These are phyloP conservation scores for Harringtonia aguacate DNA, from an alignment of 2,329 filamentous ascomycete species.

Conservation along the genomic window DNA sequence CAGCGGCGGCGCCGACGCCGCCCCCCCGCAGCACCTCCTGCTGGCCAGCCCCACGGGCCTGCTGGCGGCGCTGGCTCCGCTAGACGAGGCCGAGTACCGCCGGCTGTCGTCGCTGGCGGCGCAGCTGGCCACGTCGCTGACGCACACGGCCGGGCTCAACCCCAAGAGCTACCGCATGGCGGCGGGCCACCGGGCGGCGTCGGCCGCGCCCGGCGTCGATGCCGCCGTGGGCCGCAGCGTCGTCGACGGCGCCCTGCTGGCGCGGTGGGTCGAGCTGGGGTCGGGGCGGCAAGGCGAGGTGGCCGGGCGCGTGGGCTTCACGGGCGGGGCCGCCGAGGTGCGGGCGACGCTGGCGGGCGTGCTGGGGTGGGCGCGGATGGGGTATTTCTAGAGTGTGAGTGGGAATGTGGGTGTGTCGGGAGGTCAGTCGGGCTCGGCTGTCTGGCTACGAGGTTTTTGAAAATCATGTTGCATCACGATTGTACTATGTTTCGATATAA, in stretches of 20 bases:
- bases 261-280: slow-evolving; percentile 65
- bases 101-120: slow-evolving; percentile 72
- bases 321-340: slow-evolving; percentile 53
- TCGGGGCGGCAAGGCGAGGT: slow-evolving; percentile 63
- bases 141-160: slow-evolving; percentile 72
- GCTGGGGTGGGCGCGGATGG: slow-evolving; percentile 52
- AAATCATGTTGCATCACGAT: neutral
- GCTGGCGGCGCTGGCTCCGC: slow-evolving; percentile 63
- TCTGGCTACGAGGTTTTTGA: too few species aligned
- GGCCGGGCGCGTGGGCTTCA: slow-evolving; percentile 59
- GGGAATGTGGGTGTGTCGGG: too few species aligned
- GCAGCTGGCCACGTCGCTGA: slow-evolving; percentile 66
- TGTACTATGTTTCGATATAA: neutral
- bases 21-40: slow-evolving; percentile 12
- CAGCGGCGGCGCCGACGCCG: slow-evolving; percentile 21
- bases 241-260: slow-evolving; percentile 68
- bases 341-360: slow-evolving; percentile 56
- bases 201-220: slow-evolving; percentile 38
- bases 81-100: slow-evolving; percentile 73
- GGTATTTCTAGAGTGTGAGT: slow-evolving; percentile 27
- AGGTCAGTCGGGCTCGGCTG: too few species aligned
- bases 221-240: slow-evolving; percentile 52
- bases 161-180: slow-evolving; percentile 63
- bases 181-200: slow-evolving; percentile 29
- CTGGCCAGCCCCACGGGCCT: slow-evolving; percentile 47